Evolutionary conservation across 805 yeast species (phyloP), one percentile per base, ranked within the genome.

Genomic region (Kazachstania taianensis): DNA sequence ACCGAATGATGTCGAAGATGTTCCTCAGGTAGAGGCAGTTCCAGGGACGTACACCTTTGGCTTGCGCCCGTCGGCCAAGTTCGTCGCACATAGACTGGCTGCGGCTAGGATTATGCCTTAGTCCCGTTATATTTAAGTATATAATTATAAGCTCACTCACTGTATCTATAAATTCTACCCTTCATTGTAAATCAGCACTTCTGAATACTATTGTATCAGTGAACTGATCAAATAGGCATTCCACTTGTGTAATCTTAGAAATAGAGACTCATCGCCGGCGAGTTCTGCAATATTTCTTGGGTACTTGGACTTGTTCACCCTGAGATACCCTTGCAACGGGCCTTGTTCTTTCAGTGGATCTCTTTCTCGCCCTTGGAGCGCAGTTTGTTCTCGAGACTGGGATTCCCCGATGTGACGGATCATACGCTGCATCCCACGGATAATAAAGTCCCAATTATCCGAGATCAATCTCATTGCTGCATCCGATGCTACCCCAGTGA

Each of bases 1-100:
- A 29, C 42, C 42, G 16, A 45, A 42, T 15, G 50, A 43, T 24
- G 51, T 46, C 12, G 45, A 40, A 12, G 55, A 46, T 17, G 41
- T 38, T 17, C 41, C 37, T 19, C 50, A 40, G 7, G 44, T 45
- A 8, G 44, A 30, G 7, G 13, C 35, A 7, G 23, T 53, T 3
- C 49, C 52, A 2, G 49, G 48, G 7, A 40, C 59, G 3, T 52
- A 45, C 33, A 45, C 46, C 5, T 28, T 48, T 10, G 58, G 58
- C 5, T 35, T 67, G 50, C 36, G 92, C 3, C 94, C 85, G 50
- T 72, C 82, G 35, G 84, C 86, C 3, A 68, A 69, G 50, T 86
- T 81, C 52, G 57, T 85, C 52, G 82, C 84, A 2, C n/a, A n/a
- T n/a, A n/a, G n/a, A n/a, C n/a, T n/a, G n/a, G n/a, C n/a, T n/a